A percentile compares a stretch with the other conserved stretches of the same genome.
Conservation (phyloP, 179 eudicot genomes). For the Silene noctiflora region DNA sequence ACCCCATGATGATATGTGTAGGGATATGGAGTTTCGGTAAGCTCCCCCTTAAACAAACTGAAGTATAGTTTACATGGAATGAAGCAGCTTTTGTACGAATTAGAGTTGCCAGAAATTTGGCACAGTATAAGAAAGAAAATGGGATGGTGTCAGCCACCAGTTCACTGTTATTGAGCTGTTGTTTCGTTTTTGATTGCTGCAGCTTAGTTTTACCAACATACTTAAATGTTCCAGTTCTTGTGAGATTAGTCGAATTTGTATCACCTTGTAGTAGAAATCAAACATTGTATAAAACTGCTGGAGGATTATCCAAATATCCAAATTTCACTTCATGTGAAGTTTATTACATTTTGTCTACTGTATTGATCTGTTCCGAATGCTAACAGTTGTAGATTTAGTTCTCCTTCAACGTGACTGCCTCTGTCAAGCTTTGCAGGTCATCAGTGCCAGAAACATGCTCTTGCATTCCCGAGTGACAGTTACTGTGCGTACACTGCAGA, state of each 20-base stretch:
- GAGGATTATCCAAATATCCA: neutral
- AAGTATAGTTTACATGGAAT: slow-evolving; percentile 13
- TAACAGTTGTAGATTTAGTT: neutral
- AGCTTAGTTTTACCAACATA: neutral
- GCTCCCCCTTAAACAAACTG: neutral
- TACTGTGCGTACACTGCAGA: no score
- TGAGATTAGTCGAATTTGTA: neutral
- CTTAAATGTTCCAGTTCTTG: neutral
- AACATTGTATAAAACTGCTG: neutral
- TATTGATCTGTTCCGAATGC: neutral
- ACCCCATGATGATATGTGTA: slow-evolving; percentile 4
- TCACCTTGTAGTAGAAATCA: neutral
- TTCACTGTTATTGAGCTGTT: slow-evolving; percentile 1
- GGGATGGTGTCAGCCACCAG: neutral
- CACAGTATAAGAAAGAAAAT: neutral
- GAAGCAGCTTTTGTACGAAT: slow-evolving; percentile 16
- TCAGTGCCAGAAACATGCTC: neutral
- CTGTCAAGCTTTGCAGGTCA: neutral
- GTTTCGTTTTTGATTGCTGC: slow-evolving; percentile 2
- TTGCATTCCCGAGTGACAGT: neutral
- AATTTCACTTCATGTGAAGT: neutral
- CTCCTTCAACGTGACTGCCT: neutral
- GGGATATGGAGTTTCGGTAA: slow-evolving; percentile 12
- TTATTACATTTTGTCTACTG: neutral
- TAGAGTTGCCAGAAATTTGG: slow-evolving; percentile 11